Evolutionary conservation across 257 asterid species (phyloP).

Genomic region (Avicennia marina): DNA sequence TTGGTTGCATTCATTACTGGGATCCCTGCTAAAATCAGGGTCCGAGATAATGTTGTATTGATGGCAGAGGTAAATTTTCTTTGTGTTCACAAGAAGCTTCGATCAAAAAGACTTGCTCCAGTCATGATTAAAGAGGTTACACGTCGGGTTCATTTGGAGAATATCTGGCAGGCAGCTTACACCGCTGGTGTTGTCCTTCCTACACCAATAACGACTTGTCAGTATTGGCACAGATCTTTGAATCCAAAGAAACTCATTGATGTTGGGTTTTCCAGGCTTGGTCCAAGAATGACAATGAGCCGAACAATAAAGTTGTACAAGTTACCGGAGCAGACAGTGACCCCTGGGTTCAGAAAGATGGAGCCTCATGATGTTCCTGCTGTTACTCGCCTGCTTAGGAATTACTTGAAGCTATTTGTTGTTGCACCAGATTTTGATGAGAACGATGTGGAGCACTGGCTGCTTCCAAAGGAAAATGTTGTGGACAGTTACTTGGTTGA

Average conservation of each 20-base stretch:
- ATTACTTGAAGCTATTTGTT: slow-evolving; percentile 58
- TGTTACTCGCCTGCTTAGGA: slow-evolving; percentile 64
- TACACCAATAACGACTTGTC: slow-evolving; percentile 72
- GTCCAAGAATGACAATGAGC: slow-evolving; percentile 93
- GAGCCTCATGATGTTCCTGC: slow-evolving; percentile 81
- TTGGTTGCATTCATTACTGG: slow-evolving; percentile 89
- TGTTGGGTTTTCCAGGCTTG: slow-evolving; percentile 85
- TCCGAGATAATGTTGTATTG: slow-evolving; percentile 55
- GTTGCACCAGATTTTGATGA: slow-evolving; percentile 79
- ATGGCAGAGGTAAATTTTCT: slow-evolving; percentile 85
- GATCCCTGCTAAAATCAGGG: slow-evolving; percentile 72
- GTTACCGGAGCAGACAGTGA: slow-evolving; percentile 55
- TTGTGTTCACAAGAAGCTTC: slow-evolving; percentile 84
- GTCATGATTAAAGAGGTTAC: slow-evolving; percentile 91
- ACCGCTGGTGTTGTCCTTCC: slow-evolving; percentile 92
- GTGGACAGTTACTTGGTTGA: slow-evolving; percentile 81
- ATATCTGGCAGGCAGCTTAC: slow-evolving; percentile 91
- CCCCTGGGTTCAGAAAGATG: slow-evolving; percentile 80
- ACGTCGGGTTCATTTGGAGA: slow-evolving; percentile 77
- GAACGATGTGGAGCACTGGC: slow-evolving; percentile 83
- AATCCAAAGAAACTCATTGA: slow-evolving; percentile 86
- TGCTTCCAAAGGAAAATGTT: slow-evolving; percentile 65
- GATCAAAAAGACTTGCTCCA: slow-evolving; percentile 89
- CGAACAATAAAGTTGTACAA: slow-evolving; percentile 75
- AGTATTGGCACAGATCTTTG: slow-evolving; percentile 85